Percentiles rank a stretch among this genome's conserved stretches.
phyloP scores from a whole-genome alignment of 495 filamentous ascomycete genomes.

The Penicillium malachiteum region DNA sequence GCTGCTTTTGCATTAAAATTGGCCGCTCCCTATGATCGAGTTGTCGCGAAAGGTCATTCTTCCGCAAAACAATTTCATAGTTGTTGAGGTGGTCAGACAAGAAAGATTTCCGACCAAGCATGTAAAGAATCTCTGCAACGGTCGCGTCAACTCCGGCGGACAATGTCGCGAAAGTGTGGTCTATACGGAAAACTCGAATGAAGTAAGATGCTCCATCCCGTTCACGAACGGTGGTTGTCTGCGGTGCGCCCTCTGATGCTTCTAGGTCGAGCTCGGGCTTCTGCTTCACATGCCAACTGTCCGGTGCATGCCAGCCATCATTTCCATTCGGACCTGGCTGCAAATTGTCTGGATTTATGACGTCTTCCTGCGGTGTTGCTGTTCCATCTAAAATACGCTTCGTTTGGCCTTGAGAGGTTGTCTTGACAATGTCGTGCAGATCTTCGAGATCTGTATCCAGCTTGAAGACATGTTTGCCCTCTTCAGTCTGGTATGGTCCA shows the following conservation, averaged over 20 bases:
- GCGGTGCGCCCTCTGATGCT: conserved; percentile 60
- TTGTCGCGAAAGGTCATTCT: conserved; percentile 85
- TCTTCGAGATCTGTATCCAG: conserved; percentile 82
- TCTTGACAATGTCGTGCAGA: conserved; percentile 79
- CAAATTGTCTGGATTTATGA: conserved; percentile 24
- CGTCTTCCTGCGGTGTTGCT: conserved; percentile 43
- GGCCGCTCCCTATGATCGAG: conserved; percentile 76
- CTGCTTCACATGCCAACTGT: conserved; percentile 87
- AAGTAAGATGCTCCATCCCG: conserved; percentile 73
- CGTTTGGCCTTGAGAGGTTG: conserved; percentile 17
- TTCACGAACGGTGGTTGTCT: conserved; percentile 45
- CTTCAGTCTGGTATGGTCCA: conserved; percentile 28
- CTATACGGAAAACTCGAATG: conserved; percentile 91
- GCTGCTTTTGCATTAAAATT: conserved; percentile 85
- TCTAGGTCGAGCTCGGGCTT: conserved; percentile 62
- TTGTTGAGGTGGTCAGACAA: conserved; percentile 85
- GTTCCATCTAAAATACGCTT: conserved; percentile 34
- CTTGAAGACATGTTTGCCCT: conserved; percentile 52
- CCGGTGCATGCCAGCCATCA: conserved; percentile 79
- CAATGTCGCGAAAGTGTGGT: conserved; percentile 90
- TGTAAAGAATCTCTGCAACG: conserved; percentile 76
- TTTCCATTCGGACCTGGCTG: conserved; percentile 7
- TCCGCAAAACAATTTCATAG: conserved; percentile 92
- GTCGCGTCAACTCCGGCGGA: conserved; percentile 77
- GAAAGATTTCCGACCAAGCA: conserved; percentile 88